phyloP scores from a whole-genome alignment of 2,329 filamentous ascomycete species.

The Pseudogymnoascus sp. region DNA sequence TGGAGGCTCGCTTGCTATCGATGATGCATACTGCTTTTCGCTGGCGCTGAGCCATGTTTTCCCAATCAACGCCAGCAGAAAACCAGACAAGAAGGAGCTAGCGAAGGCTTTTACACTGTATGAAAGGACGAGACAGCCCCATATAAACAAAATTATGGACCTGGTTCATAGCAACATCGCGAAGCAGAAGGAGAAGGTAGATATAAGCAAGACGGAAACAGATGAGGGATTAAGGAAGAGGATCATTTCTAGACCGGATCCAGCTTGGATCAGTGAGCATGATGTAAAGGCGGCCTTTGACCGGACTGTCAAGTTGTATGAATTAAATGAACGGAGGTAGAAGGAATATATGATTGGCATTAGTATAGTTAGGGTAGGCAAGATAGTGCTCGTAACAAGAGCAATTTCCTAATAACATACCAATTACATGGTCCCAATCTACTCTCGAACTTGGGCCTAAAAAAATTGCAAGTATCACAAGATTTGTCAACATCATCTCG shows the following conservation, averaged over 20 bases:
- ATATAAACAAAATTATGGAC: slow-evolving; percentile 25
- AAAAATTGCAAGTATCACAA: too few relatives aligned
- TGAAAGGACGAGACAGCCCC: slow-evolving; percentile 28
- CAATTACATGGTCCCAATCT: too few relatives aligned
- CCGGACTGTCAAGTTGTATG: too few relatives aligned
- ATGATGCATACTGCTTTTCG: slow-evolving; percentile 31
- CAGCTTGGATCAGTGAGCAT: slow-evolving; percentile 24
- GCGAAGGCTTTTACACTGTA: slow-evolving; percentile 26
- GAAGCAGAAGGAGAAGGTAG: slow-evolving; percentile 13
- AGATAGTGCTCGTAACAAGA: too few relatives aligned
- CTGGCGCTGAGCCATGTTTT: slow-evolving; percentile 16
- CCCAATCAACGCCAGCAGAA: slow-evolving; percentile 10
- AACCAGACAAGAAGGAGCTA: slow-evolving; percentile 15
- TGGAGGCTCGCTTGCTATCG: slow-evolving; percentile 32
- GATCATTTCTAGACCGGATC: slow-evolving; percentile 45
- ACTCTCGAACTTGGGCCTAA: too few relatives aligned
- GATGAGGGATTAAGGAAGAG: slow-evolving; percentile 30
- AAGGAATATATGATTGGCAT: too few relatives aligned
- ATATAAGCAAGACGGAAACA: slow-evolving; percentile 15
- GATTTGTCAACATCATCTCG: too few relatives aligned
- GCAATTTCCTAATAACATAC: too few relatives aligned
- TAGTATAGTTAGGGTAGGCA: too few relatives aligned
- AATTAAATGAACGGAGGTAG: too few relatives aligned
- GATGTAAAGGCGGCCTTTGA: slow-evolving; percentile 22
- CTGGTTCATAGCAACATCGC: slow-evolving; percentile 14